These are phyloP conservation scores for Starmerella gropengiesseri DNA, from an alignment of 805 yeast genomes.

Conservation along the genomic window DNA sequence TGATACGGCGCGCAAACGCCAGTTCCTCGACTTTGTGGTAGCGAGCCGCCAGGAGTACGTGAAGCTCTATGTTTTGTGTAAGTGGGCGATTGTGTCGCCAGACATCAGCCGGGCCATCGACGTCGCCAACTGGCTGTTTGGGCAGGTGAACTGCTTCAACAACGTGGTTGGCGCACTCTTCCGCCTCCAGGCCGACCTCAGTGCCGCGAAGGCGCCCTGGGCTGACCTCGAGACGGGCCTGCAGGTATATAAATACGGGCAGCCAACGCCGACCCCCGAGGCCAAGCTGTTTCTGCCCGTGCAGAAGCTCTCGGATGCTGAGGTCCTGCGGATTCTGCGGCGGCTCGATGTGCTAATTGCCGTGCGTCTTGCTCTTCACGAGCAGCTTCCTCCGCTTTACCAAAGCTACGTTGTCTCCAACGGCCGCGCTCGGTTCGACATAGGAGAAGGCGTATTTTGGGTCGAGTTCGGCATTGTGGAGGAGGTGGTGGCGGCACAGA, in stretches of 20 bases:
- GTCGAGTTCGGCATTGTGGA: slow-evolving; percentile 69
- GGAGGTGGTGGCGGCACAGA: slow-evolving; percentile 37
- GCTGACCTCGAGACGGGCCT: slow-evolving; percentile 82
- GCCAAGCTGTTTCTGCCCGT: slow-evolving; percentile 35
- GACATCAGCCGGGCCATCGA: slow-evolving; percentile 72
- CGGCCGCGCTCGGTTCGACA: slow-evolving; percentile 62
- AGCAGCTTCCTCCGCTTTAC: slow-evolving; percentile 51
- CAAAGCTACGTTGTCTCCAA: slow-evolving; percentile 53
- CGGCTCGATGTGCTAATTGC: slow-evolving; percentile 65
- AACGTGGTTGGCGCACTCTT: slow-evolving; percentile 56
- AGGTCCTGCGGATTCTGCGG: slow-evolving; percentile 48
- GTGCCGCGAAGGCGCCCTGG: slow-evolving; percentile 84
- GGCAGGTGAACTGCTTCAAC: slow-evolving; percentile 59
- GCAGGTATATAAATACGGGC: slow-evolving; percentile 68
- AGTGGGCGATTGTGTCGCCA: slow-evolving; percentile 72
- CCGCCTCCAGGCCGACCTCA: slow-evolving; percentile 54
- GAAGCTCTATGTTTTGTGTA: slow-evolving; percentile 70
- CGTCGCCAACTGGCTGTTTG: slow-evolving; percentile 74
- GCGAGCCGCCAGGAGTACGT: slow-evolving; percentile 71
- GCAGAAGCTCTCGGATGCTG: slow-evolving; percentile 41
- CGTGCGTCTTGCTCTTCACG: slow-evolving; percentile 57
- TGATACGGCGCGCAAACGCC: slow-evolving; percentile 55
- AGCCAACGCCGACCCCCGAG: slow-evolving; percentile 56
- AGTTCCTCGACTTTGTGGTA: slow-evolving; percentile 58
- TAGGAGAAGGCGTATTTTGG: slow-evolving; percentile 50